Percentiles rank a stretch among this genome's conserved stretches.
Conservation (phyloP, 2,329 filamentous ascomycete species). For the Penicillium sp. region DNA sequence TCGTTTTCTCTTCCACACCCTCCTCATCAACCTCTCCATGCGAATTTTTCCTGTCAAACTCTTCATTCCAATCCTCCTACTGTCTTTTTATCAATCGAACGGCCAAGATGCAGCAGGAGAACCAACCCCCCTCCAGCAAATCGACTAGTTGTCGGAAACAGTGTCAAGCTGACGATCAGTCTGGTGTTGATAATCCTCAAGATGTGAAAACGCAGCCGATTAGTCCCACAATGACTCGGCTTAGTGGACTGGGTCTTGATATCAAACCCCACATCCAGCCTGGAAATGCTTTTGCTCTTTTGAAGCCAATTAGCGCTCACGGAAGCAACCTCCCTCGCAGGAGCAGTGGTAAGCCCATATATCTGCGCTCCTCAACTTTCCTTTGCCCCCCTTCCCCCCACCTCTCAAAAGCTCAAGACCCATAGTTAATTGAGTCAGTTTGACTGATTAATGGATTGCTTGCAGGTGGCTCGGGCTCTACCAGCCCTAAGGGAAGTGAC, state of each 20-base stretch:
- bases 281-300: constrained; percentile 30
- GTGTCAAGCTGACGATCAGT: not conserved
- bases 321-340: constrained; percentile 2
- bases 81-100: not conserved
- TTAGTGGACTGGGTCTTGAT: not conserved
- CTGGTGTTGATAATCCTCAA: not conserved
- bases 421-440: not conserved
- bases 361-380: not conserved
- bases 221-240: not conserved
- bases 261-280: not conserved
- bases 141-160: not conserved
- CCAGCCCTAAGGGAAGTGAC: not conserved
- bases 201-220: not conserved
- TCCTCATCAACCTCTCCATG: not conserved
- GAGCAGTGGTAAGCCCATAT: constrained; percentile 5
- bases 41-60: not conserved
- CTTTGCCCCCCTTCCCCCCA: too few relatives aligned
- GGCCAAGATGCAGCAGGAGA: not conserved
- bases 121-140: not conserved
- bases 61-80: not conserved
- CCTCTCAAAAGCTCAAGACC: not conserved
- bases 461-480: not conserved
- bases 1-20: not conserved
- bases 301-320: constrained; percentile 12
- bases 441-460: not conserved